Base-by-base conservation (phyloP, 2,329 filamentous ascomycete genomes). In the Chaetomium strumarium region DNA sequence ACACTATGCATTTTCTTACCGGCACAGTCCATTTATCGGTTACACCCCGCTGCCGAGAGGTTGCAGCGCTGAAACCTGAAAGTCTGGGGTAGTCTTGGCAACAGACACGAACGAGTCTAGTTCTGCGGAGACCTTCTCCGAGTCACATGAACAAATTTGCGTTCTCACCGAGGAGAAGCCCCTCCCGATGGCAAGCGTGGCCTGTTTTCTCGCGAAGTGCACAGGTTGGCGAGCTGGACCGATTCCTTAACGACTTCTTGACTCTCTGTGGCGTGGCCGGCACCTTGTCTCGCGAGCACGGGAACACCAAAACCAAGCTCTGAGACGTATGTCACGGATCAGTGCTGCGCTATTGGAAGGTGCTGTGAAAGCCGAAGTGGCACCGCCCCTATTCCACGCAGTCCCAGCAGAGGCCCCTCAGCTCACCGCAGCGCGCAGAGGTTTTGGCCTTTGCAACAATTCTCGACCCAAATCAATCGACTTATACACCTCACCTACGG, bases 111-210 rank as follows among this genome's bases (percentile, higher is more conserved):
- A 42, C n/a, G 16, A 52, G 53, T 44, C 53, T 55, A 55, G 53
- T 46, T 53, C 50, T 55, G 53, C 53, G 53, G 53, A 55, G 53
- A 43, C 37, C 16, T 40, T 29, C 33, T 38, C 50, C 53, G 46
- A 53, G 53, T 56, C 53, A 56, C 50, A 53, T 56, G 53, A 56
- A 46, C 53, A 53, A 55, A 52, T 52, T 52, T 55, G 53, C 46
- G 14, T 33, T 13, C 46, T 55, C 46, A 46, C 46, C 17, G 24
- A 19, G 13, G 49, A 24, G 13, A 41, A n/a, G 24, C 45, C 49
- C 53, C 53, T 55, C 53, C 17, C 33, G 42, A 50, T 39, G 46
- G 44, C 52, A 24, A 46, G n/a, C 20, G 34, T n/a, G 13, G 34
- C 12, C n/a, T 37, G 7, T 14, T n/a, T n/a, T 37, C 34, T 37